Conservation (phyloP, 768 basidiomycete genomes). For the Mycena metata region DNA sequence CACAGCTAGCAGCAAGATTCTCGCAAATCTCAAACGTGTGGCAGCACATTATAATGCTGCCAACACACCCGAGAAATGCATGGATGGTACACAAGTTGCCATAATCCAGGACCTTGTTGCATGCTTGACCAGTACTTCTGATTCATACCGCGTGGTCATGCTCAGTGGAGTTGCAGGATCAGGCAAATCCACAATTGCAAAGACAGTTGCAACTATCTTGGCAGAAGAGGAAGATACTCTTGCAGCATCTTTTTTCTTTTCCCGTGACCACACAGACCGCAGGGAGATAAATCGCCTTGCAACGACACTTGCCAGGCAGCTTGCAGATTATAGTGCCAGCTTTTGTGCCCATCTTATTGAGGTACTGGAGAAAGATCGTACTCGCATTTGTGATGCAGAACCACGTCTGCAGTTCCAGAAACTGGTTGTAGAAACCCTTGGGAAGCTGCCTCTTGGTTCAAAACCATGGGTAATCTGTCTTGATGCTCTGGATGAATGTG, state of each 20-base stretch:
- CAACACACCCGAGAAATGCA: too few species aligned
- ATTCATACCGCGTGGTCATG: too few species aligned
- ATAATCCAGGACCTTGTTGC: too few species aligned
- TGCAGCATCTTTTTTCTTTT: constrained; percentile 13
- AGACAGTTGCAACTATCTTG: neutral
- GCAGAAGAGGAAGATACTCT: neutral
- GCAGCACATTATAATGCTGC: too few species aligned
- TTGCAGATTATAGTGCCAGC: neutral
- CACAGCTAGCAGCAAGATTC: too few species aligned
- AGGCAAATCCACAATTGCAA: neutral
- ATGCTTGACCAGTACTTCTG: too few species aligned
- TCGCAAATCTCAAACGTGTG: too few species aligned
- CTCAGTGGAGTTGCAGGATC: neutral
- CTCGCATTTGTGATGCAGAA: neutral
- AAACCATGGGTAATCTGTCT: too few species aligned
- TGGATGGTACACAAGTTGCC: too few species aligned
- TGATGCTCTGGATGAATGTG: too few species aligned
- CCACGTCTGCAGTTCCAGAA: constrained; percentile 7
- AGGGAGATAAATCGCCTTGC: neutral
- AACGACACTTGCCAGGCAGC: neutral
- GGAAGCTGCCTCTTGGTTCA: neutral
- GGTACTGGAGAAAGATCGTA: neutral
- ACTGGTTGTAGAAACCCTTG: constrained; percentile 1
- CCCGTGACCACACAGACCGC: neutral
- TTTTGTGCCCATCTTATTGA: neutral